phyloP scores from a whole-genome alignment of 1,139 yeast species.

The Diutina mesorugosa region DNA sequence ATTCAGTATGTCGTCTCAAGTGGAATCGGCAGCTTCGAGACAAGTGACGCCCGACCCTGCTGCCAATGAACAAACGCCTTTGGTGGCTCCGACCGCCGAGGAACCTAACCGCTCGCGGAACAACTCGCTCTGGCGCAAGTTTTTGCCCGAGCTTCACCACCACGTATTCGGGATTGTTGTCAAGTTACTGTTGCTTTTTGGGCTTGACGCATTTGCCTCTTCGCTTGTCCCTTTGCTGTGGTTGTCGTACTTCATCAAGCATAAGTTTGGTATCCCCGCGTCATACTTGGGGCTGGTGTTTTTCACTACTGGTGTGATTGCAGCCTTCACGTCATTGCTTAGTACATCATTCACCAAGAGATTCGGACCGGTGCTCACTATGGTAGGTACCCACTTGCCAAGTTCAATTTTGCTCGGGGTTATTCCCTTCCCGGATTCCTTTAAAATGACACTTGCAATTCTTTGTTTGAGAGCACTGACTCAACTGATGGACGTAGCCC shows the following conservation, averaged over 20 bases:
- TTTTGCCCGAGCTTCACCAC: slow-evolving; percentile 12
- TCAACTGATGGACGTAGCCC: slow-evolving; percentile 33
- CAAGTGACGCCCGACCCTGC: neutral
- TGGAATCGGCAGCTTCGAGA: neutral
- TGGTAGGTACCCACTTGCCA: slow-evolving; percentile 32
- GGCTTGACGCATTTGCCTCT: slow-evolving; percentile 31
- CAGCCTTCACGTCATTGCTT: slow-evolving; percentile 27
- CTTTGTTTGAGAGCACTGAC: slow-evolving; percentile 22
- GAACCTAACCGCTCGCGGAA: neutral
- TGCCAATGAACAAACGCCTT: neutral
- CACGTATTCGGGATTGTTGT: slow-evolving; percentile 12
- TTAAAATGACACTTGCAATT: slow-evolving; percentile 16
- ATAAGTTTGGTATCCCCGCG: slow-evolving; percentile 20
- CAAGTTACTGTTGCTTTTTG: slow-evolving; percentile 23
- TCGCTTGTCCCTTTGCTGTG: slow-evolving; percentile 32
- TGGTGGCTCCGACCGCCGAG: neutral
- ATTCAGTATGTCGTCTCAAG: slow-evolving; percentile 12
- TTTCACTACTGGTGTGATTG: slow-evolving; percentile 23
- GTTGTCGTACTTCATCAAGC: slow-evolving; percentile 28
- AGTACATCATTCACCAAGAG: slow-evolving; percentile 31
- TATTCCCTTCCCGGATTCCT: slow-evolving; percentile 22
- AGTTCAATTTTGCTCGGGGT: slow-evolving; percentile 25
- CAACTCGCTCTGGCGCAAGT: neutral
- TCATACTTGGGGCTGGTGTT: slow-evolving; percentile 25
- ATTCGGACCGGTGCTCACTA: slow-evolving; percentile 30